A percentile compares a stretch with the other conserved stretches of the same genome.
These are phyloP conservation scores for Pseudocercospora fijiensis DNA, from an alignment of 2,329 filamentous ascomycete species.

Conservation along the genomic window DNA sequence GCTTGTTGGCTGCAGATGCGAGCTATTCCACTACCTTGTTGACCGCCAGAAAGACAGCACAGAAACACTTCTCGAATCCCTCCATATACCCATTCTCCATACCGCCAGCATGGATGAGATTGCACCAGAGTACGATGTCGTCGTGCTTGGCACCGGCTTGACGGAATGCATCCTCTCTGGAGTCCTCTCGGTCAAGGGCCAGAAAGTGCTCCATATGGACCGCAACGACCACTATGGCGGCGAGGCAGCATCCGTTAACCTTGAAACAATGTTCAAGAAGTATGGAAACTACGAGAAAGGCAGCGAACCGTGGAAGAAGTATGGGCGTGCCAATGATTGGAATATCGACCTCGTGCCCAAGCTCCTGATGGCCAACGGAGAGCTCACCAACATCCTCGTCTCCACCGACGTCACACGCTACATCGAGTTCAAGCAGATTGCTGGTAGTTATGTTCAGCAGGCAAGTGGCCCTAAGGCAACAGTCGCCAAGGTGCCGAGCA, in stretches of 20 bases:
- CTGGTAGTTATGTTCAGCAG: conserved; percentile 95
- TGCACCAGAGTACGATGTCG: conserved; percentile 95
- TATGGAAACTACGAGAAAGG: conserved; percentile 78
- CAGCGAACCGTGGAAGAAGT: conserved; percentile 96
- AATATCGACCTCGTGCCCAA: conserved; percentile 99
- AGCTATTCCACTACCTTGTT: background rate
- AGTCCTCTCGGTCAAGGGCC: conserved; percentile 95
- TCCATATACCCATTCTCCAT: background rate
- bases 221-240: conserved; percentile 98
- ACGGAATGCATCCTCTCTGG: conserved; percentile 99
- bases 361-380: conserved; percentile 96
- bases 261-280: conserved; percentile 96
- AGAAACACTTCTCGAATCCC: background rate
- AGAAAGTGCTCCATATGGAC: conserved; percentile 99
- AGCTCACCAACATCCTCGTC: conserved; percentile 97
- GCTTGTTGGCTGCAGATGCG: background rate
- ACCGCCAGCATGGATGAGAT: conserved; percentile 85
- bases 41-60: background rate
- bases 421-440: conserved; percentile 64
- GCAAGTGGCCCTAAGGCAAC: conserved; percentile 78
- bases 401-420: conserved; percentile 72
- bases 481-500: conserved; percentile 94
- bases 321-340: conserved; percentile 95
- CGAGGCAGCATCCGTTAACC: conserved; percentile 94
- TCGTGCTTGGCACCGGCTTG: conserved; percentile 96